Base-by-base conservation (phyloP, 768 basidiomycete genomes). In the Cyclocybe cylindracea region DNA sequence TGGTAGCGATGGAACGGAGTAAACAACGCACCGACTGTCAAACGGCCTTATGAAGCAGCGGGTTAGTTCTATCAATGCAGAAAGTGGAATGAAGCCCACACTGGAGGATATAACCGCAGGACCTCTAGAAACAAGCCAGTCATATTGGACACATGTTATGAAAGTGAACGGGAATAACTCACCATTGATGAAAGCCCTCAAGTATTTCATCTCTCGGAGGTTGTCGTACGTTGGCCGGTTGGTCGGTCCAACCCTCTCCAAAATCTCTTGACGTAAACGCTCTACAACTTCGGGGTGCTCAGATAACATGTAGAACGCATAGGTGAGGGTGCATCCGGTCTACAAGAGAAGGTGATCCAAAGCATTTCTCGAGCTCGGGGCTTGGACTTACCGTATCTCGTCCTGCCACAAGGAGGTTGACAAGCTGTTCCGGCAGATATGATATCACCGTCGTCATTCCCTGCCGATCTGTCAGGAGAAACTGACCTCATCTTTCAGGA, bases 361-460 rank as follows among this genome's bases (percentile, higher is more conserved):
- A 10, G 6, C 9, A 19, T 24, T 38, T 3, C 8, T 3, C 13
- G 29, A 14, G 14, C 35, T 39, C 18, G 5, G 3, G 3, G 34
- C 10, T 19, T 10, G 19, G 10, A 51, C 68, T 13, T 51, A 70
- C 73, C 0, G 80, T 83, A 50, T 83, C 82, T 19, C 78, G 69
- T 10, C 77, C 78, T 9, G 79, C 78, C n/a, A 81, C 66, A 11
- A 78, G 60, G 41, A 82, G 75, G 56, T 80, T 80, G 11, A 79
- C 55, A 4, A 59, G 76, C 78, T 51, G 66, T 68, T n/a, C 74
- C 61, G 34, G 8, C 6, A 43, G 39, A 13, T 44, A 39, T 40
- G 33, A n/a, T 48, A 13, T 46, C 46, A 14, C 13, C 14, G 14
- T 38, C 42, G 11, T 14, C 11, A 4, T 2, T 24, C n/a, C 8